A percentile compares a stretch with the other conserved stretches of the same genome.
Evolutionary conservation across 306 rosid genomes (phyloP).

Genomic region (Prunus kanzakura): DNA sequence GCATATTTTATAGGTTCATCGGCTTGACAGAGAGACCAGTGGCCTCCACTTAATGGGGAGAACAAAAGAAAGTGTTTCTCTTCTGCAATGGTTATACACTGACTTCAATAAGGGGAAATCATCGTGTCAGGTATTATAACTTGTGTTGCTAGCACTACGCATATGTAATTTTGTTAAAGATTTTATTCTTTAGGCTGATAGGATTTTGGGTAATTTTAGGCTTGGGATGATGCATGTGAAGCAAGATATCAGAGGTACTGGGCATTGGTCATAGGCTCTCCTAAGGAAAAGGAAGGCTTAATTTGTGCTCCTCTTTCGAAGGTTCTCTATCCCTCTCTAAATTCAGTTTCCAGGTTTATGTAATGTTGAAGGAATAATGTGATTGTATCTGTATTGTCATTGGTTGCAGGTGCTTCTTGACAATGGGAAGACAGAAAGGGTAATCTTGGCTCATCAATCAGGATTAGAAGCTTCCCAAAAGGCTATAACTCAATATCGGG

Average conservation of each 20-base stretch:
- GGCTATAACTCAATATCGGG: constrained; percentile 85
- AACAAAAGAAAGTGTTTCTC: constrained; percentile 69
- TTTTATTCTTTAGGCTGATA: constrained; percentile 8
- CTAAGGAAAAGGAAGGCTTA: constrained; percentile 78
- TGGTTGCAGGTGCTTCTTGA: constrained; percentile 70
- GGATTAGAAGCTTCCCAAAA: constrained; percentile 80
- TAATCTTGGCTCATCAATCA: constrained; percentile 66
- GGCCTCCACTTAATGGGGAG: constrained; percentile 81
- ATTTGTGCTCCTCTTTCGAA: constrained; percentile 84
- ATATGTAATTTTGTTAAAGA: not conserved
- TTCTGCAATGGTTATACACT: constrained; percentile 71
- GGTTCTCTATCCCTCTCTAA: constrained; percentile 43
- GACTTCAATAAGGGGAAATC: constrained; percentile 51
- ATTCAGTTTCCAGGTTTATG: constrained; percentile 10
- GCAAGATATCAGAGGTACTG: constrained; percentile 79
- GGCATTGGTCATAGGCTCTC: constrained; percentile 91
- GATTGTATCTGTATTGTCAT: constrained; percentile 9
- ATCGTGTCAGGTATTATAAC: constrained; percentile 50
- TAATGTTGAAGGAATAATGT: not conserved
- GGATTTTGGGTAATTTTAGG: constrained; percentile 37
- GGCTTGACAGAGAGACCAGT: constrained; percentile 90
- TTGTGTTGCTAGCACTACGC: constrained; percentile 1
- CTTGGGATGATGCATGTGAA: constrained; percentile 75
- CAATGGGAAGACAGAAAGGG: constrained; percentile 95
- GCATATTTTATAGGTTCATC: constrained; percentile 64